phyloP scores from a whole-genome alignment of 148 eudicot species.

The Simmondsia chinensis region DNA sequence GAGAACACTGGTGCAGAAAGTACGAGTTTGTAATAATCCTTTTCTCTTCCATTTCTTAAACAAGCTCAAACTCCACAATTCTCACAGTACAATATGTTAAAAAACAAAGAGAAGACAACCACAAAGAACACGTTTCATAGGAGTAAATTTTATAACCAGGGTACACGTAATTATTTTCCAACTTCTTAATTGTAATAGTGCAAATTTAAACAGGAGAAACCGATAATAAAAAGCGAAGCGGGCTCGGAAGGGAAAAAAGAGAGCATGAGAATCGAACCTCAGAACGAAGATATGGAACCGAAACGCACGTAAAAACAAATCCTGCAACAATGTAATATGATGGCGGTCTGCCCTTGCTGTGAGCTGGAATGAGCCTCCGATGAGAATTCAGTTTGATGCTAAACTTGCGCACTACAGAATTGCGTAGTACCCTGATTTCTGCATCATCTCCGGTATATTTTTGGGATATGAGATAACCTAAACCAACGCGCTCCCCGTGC shows the following conservation, averaged over 20 bases:
- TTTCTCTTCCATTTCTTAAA: too few species aligned
- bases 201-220: too few species aligned
- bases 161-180: too few species aligned
- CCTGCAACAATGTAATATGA: conserved; percentile 90
- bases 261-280: conserved; percentile 39
- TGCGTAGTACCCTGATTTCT: conserved; percentile 58
- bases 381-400: conserved; percentile 54
- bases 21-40: too few species aligned
- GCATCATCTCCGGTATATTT: conserved; percentile 86
- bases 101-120: too few species aligned
- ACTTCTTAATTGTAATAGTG: too few species aligned
- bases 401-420: conserved; percentile 40
- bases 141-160: too few species aligned
- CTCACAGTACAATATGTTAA: too few species aligned
- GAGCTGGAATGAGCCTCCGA: conserved; percentile 64
- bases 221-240: too few species aligned
- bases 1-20: background rate
- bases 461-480: conserved; percentile 84
- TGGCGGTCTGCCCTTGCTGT: conserved; percentile 81
- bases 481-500: conserved; percentile 96
- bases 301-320: conserved; percentile 72
- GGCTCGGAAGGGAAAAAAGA: background rate
- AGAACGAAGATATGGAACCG: conserved; percentile 92
- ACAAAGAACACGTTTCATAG: too few species aligned
- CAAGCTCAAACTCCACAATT: too few species aligned